phyloP scores from a whole-genome alignment of 768 basidiomycete species.

The Mycena galopus region DNA sequence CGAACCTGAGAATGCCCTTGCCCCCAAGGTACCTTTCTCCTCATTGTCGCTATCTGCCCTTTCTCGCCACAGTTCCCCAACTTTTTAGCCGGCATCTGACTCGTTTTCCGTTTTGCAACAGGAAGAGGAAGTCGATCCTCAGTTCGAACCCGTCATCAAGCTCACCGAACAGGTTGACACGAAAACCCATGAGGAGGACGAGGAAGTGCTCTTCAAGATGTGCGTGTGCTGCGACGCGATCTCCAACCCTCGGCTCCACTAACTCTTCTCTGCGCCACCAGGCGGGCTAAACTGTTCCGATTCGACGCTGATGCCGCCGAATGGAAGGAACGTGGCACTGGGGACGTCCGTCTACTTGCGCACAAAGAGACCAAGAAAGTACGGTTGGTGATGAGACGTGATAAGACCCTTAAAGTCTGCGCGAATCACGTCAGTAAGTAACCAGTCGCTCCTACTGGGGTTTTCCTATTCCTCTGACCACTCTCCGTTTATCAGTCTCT shows the following conservation, averaged over 20 bases:
- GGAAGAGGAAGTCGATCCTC: conserved; percentile 88
- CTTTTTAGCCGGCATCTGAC: conserved; percentile 27
- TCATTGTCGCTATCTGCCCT: background rate
- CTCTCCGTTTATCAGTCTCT: conserved; percentile 68
- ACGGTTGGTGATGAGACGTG: conserved; percentile 98
- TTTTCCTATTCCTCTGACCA: conserved; percentile 19
- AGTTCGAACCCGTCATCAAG: conserved; percentile 97
- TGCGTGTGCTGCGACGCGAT: conserved; percentile 63
- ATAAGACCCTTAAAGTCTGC: conserved; percentile 99
- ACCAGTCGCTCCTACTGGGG: conserved; percentile 37
- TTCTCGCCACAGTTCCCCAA: background rate
- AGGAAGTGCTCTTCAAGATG: conserved; percentile 96
- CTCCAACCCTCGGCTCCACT: conserved; percentile 46
- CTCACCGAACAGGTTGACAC: conserved; percentile 96
- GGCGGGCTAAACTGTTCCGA: conserved; percentile 98
- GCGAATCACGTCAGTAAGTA: conserved; percentile 93
- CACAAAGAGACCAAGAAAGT: conserved; percentile 94
- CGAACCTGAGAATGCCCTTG: conserved; percentile 73
- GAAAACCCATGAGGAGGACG: conserved; percentile 96
- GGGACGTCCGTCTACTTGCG: conserved; percentile 91
- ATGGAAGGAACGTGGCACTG: conserved; percentile 99
- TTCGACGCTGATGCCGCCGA: conserved; percentile 84
- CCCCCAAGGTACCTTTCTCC: conserved; percentile 72
- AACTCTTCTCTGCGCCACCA: conserved; percentile 50
- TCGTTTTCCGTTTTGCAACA: conserved; percentile 44